These are phyloP conservation scores for Ganoderma boninense DNA, from an alignment of 1,284 basidiomycete genomes.

Conservation along the genomic window DNA sequence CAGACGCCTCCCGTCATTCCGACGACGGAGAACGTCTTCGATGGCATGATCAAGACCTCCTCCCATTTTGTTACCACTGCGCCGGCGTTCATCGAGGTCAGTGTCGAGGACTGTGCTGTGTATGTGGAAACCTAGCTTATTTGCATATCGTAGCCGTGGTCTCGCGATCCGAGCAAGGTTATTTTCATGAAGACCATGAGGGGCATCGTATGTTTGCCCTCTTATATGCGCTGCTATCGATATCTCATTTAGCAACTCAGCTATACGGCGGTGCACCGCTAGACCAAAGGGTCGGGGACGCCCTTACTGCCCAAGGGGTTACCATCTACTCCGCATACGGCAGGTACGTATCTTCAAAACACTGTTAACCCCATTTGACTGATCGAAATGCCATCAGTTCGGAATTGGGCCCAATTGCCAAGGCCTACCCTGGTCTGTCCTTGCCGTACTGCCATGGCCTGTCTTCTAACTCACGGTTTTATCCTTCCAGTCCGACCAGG, in stretches of 20 bases:
- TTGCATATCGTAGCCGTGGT: slow-evolving; percentile 28
- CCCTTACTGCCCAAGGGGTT: slow-evolving; percentile 36
- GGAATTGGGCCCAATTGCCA: slow-evolving; percentile 30
- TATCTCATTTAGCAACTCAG: slow-evolving; percentile 15
- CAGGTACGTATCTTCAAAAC: slow-evolving; percentile 24
- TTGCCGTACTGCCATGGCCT: not conserved
- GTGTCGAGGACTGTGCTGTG: not conserved
- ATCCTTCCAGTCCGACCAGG: slow-evolving; percentile 22
- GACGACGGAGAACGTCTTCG: slow-evolving; percentile 35
- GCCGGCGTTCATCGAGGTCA: slow-evolving; percentile 40
- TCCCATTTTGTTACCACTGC: slow-evolving; percentile 35
- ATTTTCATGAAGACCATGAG: slow-evolving; percentile 27
- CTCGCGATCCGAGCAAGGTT: slow-evolving; percentile 30
- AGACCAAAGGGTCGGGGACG: slow-evolving; percentile 37
- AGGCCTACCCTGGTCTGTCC: slow-evolving; percentile 24
- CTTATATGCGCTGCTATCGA: not conserved
- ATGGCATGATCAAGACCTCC: slow-evolving; percentile 28
- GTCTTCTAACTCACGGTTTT: not conserved
- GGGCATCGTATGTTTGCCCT: slow-evolving; percentile 27
- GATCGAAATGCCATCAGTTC: slow-evolving; percentile 24
- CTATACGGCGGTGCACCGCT: slow-evolving; percentile 42
- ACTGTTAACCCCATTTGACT: not conserved
- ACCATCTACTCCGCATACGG: slow-evolving; percentile 35
- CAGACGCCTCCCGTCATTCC: slow-evolving; percentile 32
- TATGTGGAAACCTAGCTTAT: not conserved